Base-by-base conservation (phyloP, 345 rosid species). In the Angophora floribunda region DNA sequence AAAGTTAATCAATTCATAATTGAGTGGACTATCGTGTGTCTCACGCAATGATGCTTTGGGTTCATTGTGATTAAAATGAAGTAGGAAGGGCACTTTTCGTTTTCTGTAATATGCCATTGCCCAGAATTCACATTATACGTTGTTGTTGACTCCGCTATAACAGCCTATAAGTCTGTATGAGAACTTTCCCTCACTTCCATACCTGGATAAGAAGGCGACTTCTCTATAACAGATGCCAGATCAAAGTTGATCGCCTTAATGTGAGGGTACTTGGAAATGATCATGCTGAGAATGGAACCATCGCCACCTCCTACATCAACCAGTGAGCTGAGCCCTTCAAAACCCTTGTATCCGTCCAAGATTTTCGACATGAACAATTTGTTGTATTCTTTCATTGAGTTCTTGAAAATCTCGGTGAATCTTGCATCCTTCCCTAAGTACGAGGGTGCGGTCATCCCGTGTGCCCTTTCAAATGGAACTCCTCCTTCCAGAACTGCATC, bases 251-350 rank as follows among this genome's bases (percentile, higher is more conserved):
- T 92, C 49, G 91, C 94, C 90, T 93, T 91, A 51, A 94, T 89
- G 55, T 30, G 9, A 89, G 93, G 93, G 89, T 92, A 88, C 55
- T 88, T 93, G 86, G 95, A 91, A 53, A 93, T 78, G 51, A 95
- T 94, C 90, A 52, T 87, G 86, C 90, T 86, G 41, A 95, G 95
- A 87, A 93, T 32, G 53, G 92, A 94, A 14, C 98, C 94, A 87
- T 92, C 89, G n/a, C 97, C 97, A 49, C 95, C 94, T 30, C 95
- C 95, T 13, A 93, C 93, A 89, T 96, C 97, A 17, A 94, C 94
- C 89, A 94, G 65, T 3, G 90, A 88, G 47, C 78, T 89, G 28
- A 95, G 85, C 86, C 93, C 93, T 59, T 92, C 89, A 85, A 93
- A 93, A 44, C 94, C 95, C 53, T 88, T 84, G 90, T 93, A 94